Percentiles rank a stretch among this genome's conserved stretches.
Conservation (phyloP, 179 eudicot species). For the Beta macrorhiza region DNA sequence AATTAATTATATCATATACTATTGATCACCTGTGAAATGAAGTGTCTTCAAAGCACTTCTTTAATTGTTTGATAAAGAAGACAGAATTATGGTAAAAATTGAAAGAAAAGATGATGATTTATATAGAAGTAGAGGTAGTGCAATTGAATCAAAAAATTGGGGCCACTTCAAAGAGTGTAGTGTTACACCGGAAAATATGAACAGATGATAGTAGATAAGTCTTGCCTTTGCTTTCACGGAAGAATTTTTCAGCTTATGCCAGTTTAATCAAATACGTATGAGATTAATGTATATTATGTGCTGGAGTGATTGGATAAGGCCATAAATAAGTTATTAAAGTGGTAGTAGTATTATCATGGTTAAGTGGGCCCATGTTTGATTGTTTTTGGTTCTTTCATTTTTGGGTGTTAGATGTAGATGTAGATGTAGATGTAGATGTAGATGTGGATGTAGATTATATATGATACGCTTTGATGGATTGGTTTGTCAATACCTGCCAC, state of each 20-base stretch:
- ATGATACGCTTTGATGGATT: too few relatives aligned
- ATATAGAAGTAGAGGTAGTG: slow-evolving; percentile 5
- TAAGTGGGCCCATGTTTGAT: background rate
- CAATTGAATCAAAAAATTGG: slow-evolving; percentile 1
- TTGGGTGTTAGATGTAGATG: too few relatives aligned
- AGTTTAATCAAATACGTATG: background rate
- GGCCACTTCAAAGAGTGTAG: slow-evolving; percentile 7
- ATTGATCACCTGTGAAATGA: slow-evolving; percentile 20
- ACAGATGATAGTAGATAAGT: background rate
- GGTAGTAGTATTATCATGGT: background rate
- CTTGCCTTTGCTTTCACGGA: slow-evolving; percentile 35
- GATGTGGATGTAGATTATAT: too few relatives aligned
- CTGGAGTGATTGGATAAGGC: slow-evolving; percentile 15
- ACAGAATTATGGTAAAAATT: background rate
- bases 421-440: too few relatives aligned
- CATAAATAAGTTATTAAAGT: background rate
- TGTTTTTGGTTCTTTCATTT: background rate
- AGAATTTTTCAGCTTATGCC: slow-evolving; percentile 6
- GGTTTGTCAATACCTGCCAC: too few relatives aligned
- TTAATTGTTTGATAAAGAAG: background rate
- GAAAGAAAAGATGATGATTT: background rate
- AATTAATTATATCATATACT: background rate
- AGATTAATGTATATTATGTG: background rate
- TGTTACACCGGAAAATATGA: slow-evolving; percentile 14
- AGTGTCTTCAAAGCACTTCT: slow-evolving; percentile 4